phyloP scores from a whole-genome alignment of 495 filamentous ascomycete species.

The Cercophora newfieldiana region DNA sequence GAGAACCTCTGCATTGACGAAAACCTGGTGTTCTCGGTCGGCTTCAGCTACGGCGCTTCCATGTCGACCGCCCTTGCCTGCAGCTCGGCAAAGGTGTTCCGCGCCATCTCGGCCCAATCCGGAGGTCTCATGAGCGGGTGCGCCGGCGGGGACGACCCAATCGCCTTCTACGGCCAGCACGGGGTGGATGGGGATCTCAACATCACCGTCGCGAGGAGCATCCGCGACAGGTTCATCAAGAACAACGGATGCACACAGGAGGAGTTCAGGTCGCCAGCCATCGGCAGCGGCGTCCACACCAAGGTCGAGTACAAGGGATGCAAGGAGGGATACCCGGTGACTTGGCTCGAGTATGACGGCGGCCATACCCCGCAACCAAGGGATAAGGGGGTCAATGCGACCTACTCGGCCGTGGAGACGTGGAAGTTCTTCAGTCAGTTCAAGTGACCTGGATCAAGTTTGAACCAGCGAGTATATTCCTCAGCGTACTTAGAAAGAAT shows the following conservation, averaged over 20 bases:
- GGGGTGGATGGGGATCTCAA: constrained; percentile 39
- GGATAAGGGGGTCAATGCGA: not conserved
- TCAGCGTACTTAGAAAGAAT: no score
- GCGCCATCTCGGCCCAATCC: constrained; percentile 43
- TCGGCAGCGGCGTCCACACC: constrained; percentile 10
- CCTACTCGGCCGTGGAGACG: constrained; percentile 5
- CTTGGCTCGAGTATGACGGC: constrained; percentile 19
- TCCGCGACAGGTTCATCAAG: constrained; percentile 38
- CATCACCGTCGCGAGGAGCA: constrained; percentile 27
- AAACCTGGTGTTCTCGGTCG: constrained; percentile 41
- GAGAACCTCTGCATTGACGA: constrained; percentile 43
- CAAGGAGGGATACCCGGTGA: constrained; percentile 26
- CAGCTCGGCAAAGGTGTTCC: constrained; percentile 36
- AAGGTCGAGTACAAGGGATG: constrained; percentile 34
- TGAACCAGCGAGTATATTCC: no score
- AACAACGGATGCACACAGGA: constrained; percentile 34
- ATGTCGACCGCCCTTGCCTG: constrained; percentile 49
- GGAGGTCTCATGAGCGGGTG: constrained; percentile 33
- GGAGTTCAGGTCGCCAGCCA: constrained; percentile 6
- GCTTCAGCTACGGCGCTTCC: constrained; percentile 47
- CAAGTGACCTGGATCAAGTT: not conserved
- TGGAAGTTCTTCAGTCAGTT: constrained; percentile 8
- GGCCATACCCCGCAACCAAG: not conserved
- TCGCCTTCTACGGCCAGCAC: constrained; percentile 44
- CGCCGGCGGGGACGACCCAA: constrained; percentile 36